Base-by-base conservation (phyloP, 192 early-diverging fungal genomes). In the Entomortierella beljakovae region DNA sequence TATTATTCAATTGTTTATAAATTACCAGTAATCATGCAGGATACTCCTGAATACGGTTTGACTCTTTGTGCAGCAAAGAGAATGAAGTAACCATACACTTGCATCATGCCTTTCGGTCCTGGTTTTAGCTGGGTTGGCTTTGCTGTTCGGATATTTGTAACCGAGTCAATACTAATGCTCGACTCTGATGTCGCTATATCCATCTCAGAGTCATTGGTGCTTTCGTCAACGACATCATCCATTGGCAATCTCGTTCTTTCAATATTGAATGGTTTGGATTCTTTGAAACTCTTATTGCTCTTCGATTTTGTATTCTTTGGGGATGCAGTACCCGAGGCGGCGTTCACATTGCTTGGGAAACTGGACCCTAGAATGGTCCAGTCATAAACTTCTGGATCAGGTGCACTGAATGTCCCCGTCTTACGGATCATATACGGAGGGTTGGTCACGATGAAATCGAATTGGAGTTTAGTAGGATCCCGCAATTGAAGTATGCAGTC, bases 401-500 rank as follows among this genome's bases (percentile, higher is more conserved):
- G 85, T 7, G 80, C 75, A 3, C 84, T 75, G 22, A 87, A 83
- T 26, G 85, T 87, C 2, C 87, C 87, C 0, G 85, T 88, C 48
- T 87, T 87, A 50, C 87, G 70, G 22, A 87, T 88, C 84, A 88
- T 86, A 55, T 89, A 89, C 6, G 88, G 88, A 16, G 88, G 88
- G 57, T 89, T 89, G 33, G 88, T 89, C 18, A 88, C 88, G 43
- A 89, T 84, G 56, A 80, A 89, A 48, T 86, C 80, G 51, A 89
- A 86, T 42, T 76, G 82, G 18, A 87, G 70, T n/a, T 38, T 25
- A 9, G 50, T 48, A 0, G 86, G 76, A 37, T 86, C 72, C 6
- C 88, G 68, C 9, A 89, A 57, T 55, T 48, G 42, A 15, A 50
- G 18, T 26, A 89, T 70, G 26, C 80, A 77, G 0, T 80, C 59